Percentiles rank a stretch among this genome's conserved stretches.
Evolutionary conservation across 2,329 filamentous ascomycete genomes (phyloP).

Genomic region (Verticillium klebahnii): DNA sequence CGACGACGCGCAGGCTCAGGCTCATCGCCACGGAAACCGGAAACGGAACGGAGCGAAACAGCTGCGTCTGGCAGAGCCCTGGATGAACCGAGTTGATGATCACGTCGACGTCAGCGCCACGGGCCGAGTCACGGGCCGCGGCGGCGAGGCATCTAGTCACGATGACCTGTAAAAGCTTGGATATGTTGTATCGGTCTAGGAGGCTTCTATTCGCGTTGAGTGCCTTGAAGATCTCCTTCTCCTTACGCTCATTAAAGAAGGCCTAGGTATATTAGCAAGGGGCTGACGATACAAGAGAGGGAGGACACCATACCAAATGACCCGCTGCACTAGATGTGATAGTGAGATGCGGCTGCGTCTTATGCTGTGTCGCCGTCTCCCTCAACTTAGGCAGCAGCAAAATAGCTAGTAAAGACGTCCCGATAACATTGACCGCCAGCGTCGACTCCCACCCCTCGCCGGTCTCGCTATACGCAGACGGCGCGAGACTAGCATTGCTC

Average conservation of each 20-base stretch:
- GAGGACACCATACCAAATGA: too few relatives aligned
- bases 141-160: slow-evolving; percentile 27
- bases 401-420: slow-evolving; percentile 38
- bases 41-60: slow-evolving; percentile 28
- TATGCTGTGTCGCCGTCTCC: slow-evolving; percentile 23
- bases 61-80: slow-evolving; percentile 33
- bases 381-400: slow-evolving; percentile 36
- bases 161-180: slow-evolving; percentile 30
- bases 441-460: slow-evolving; percentile 35
- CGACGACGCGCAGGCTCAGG: slow-evolving; percentile 18
- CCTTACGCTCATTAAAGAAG: slow-evolving; percentile 25
- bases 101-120: slow-evolving; percentile 19
- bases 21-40: slow-evolving; percentile 18
- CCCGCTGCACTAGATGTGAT: background rate
- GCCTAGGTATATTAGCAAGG: slow-evolving; percentile 14
- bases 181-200: slow-evolving; percentile 27
- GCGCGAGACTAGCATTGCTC: slow-evolving; percentile 26
- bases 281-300: too few relatives aligned
- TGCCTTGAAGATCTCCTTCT: slow-evolving; percentile 24
- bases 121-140: slow-evolving; percentile 20
- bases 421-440: slow-evolving; percentile 43
- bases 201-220: slow-evolving; percentile 21
- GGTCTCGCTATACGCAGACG: slow-evolving; percentile 6
- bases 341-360: background rate
- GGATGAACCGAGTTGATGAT: slow-evolving; percentile 34